Base-by-base conservation (phyloP, 352 stramenopile genomes). In the Aphanomyces cochlioides region DNA sequence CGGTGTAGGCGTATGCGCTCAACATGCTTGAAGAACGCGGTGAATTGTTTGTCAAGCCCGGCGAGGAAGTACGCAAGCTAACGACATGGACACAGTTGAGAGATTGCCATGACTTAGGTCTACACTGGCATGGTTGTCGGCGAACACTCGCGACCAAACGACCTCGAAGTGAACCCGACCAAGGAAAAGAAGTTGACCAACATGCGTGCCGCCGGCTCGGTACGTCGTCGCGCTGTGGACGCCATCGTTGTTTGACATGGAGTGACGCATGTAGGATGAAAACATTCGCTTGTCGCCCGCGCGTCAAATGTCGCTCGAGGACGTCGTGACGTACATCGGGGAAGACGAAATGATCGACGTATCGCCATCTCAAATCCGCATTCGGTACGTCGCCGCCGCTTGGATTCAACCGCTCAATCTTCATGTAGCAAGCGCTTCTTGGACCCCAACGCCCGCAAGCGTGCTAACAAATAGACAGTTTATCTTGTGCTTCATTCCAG, bases 261-360 rank as follows among this genome's bases (percentile, higher is more conserved):
- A 47, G 7, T 61, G 28, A 1, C 28, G 10, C 7, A 1, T 36
- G 7, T 63, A 83, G 75, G 97, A 99, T 68, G 97, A 99, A 78
- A 98, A 97, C 75, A 76, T 98, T 40, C 89, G 92, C 45, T 74
- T 99, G 17, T 84, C 95, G 5, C 96, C 96, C 15, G 92, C 96
- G 4, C 92, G 93, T 58, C 74, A 79, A 45, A 93, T 98, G 82
- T 97, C 84, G n/a, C 83, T 99, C 0, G 97, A 99, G 78, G 96
- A 99, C 74, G 80, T 98, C 28, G 98, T 99, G 73, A 93, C 93
- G 5, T 99, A 99, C 78, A 92, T 99, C 74, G 85, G 82, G 58
- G 90, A 98, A 56, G 97, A 99, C 78, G 97, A 99, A 80, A 97
- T 99, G 77, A 97, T 99, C 67, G 97, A 99, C 76, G 91, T 99